Evolutionary conservation across 768 basidiomycete genomes (phyloP).

Genomic region (Naganishia vishniacii): DNA sequence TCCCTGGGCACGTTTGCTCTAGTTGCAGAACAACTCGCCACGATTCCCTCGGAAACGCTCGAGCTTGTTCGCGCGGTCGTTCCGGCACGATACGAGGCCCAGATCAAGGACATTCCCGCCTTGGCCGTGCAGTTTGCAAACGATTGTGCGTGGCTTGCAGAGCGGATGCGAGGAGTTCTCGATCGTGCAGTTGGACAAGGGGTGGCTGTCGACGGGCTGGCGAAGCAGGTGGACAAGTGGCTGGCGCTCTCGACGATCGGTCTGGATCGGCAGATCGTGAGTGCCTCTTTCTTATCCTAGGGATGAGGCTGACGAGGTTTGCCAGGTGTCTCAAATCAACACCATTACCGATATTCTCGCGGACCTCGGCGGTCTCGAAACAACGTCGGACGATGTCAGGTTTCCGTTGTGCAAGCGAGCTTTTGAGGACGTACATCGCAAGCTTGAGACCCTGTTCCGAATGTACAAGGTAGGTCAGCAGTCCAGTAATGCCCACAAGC

Average conservation of each 20-base stretch:
- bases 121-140: slow-evolving; percentile 72
- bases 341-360: slow-evolving; percentile 54
- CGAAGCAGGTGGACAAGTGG: slow-evolving; percentile 55
- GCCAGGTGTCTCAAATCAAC: slow-evolving; percentile 55
- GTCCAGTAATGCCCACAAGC: background rate
- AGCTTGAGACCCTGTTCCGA: slow-evolving; percentile 61
- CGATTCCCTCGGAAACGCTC: slow-evolving; percentile 63
- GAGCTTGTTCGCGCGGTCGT: slow-evolving; percentile 76
- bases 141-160: slow-evolving; percentile 64
- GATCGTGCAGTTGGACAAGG: slow-evolving; percentile 18
- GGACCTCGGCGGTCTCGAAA: slow-evolving; percentile 62
- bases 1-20: background rate
- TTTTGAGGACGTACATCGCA: slow-evolving; percentile 59
- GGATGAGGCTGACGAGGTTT: slow-evolving; percentile 17
- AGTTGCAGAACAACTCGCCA: slow-evolving; percentile 24
- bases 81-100: slow-evolving; percentile 58
- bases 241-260: slow-evolving; percentile 61
- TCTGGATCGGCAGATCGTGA: slow-evolving; percentile 66
- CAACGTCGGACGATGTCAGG: slow-evolving; percentile 64
- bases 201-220: slow-evolving; percentile 37
- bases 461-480: slow-evolving; percentile 62
- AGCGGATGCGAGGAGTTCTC: slow-evolving; percentile 49
- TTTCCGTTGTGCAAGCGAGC: slow-evolving; percentile 72
- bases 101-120: slow-evolving; percentile 55
- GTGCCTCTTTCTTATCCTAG: slow-evolving; percentile 39